Percentiles rank a stretch among this genome's conserved stretches.
Conservation (phyloP, 805 yeast species). For the Kodamaea jinghongensis region DNA sequence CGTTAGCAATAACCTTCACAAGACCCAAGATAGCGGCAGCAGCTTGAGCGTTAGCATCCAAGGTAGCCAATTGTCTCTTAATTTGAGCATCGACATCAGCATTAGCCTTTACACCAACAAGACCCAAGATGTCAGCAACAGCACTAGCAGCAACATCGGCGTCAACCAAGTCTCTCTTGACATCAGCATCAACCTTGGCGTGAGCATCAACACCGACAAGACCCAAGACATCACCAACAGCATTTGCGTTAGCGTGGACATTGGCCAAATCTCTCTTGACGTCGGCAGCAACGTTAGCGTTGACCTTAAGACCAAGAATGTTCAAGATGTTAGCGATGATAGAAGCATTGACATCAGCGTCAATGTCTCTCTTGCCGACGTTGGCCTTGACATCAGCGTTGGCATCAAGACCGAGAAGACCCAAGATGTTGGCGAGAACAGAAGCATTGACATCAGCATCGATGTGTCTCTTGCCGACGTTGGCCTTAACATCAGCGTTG, state of each 20-base stretch:
- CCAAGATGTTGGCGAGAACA: constrained; percentile 2
- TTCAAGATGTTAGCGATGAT: constrained; percentile 4
- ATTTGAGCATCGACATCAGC: constrained; percentile 2
- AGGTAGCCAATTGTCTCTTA: constrained; percentile 7
- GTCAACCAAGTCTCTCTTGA: neutral
- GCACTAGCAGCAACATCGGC: constrained; percentile 1
- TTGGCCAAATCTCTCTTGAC: constrained; percentile 7
- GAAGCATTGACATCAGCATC: constrained; percentile 3
- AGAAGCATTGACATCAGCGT: constrained; percentile 3
- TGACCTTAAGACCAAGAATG: constrained; percentile 4
- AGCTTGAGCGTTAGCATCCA: constrained; percentile 2
- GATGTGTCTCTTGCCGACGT: constrained; percentile 4
- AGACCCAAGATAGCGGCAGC: constrained; percentile 5
- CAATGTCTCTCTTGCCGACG: constrained; percentile 3
- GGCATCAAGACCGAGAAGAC: neutral
- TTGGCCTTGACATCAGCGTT: neutral
- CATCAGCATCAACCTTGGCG: neutral
- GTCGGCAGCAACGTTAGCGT: neutral
- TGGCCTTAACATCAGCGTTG: neutral
- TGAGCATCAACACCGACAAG: constrained; percentile 2
- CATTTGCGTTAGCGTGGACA: neutral
- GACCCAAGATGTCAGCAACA: constrained; percentile 4
- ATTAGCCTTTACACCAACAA: neutral
- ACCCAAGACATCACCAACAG: neutral
- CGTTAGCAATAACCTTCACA: neutral